Percentiles rank a stretch among this genome's conserved stretches.
Evolutionary conservation across 768 basidiomycete genomes (phyloP).

Genomic region (Cytidiella melzeri): DNA sequence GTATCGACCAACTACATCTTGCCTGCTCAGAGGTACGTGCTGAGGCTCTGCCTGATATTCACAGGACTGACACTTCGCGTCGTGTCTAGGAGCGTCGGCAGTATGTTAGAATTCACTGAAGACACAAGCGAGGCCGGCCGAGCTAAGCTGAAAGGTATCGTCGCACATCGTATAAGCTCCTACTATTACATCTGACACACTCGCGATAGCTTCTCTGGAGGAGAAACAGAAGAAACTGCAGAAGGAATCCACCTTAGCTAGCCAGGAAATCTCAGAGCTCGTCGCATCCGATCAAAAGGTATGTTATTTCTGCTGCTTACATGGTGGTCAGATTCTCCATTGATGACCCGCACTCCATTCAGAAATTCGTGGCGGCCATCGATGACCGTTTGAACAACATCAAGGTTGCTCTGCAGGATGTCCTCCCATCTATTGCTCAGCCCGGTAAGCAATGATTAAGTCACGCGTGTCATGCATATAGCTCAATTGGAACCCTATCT

Average conservation of each 20-base stretch:
- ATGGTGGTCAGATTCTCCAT: too few relatives aligned
- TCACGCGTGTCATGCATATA: too few relatives aligned
- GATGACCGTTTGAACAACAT: background rate
- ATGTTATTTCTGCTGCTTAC: background rate
- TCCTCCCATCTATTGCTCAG: background rate
- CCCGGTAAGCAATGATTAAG: too few relatives aligned
- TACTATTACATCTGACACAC: too few relatives aligned
- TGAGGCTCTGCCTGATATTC: background rate
- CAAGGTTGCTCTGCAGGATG: background rate
- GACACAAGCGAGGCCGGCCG: background rate
- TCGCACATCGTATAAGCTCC: too few relatives aligned
- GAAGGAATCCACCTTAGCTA: background rate
- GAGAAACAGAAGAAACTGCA: background rate
- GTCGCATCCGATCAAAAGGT: background rate
- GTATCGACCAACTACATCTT: background rate
- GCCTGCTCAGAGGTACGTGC: background rate
- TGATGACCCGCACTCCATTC: too few relatives aligned
- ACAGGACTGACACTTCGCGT: background rate
- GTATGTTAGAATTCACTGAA: background rate
- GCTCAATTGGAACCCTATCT: too few relatives aligned
- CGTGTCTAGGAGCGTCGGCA: background rate
- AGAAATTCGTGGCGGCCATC: background rate
- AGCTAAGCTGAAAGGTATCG: background rate
- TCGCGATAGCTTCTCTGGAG: background rate
- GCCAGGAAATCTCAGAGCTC: background rate